Evolutionary conservation across 768 basidiomycete species (phyloP), one percentile per base, ranked within the genome.

Genomic region (Rossbeevera mucosa): DNA sequence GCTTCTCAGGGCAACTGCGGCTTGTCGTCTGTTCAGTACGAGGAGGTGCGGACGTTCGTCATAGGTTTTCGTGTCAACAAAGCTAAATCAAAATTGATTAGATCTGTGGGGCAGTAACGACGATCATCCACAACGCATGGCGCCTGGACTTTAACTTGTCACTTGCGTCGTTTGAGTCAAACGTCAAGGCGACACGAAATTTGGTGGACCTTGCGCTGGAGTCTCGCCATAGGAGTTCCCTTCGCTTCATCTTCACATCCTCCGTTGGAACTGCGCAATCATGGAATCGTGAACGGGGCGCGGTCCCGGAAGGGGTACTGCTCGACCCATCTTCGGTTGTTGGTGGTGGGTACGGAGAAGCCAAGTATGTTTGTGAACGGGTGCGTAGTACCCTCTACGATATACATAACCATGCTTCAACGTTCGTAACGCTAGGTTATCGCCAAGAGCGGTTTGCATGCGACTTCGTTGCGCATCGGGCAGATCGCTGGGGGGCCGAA

Each of bases 131-230:
- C 21, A 52, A 47, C n/a, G 56, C 56, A 7, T 57, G 56, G 56
- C 33, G 56, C 2, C 59, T 78, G 4, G 68, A 78, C 44, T 76
- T 77, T 56, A 76, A 76, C 30, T 53, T 71, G 6, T 61, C 70
- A 0, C 57, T 76, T 3, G 29, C 53, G 0, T 74, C 74, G 2
- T 76, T 70, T 51, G 71, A 76, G 48, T 56, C 69, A 0, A 66
- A 71, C 36, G 51, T 78, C 31, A 64, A 62, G 1, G 71, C 70
- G 4, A 65, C 63, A 2, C 52, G 70, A 22, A 59, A 67, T 26
- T 53, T 74, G 11, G 56, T 74, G 18, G 68, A 73, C 47, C 60
- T 71, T 11, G 61, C 64, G 0, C 62, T 74, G 3, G 62, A 63
- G 7, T 71, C 72, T 20, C 55, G 44, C 2, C 49, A 62, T 11